phyloP scores from a whole-genome alignment of 2,329 filamentous ascomycete species.

The Rutstroemia sydowiana region DNA sequence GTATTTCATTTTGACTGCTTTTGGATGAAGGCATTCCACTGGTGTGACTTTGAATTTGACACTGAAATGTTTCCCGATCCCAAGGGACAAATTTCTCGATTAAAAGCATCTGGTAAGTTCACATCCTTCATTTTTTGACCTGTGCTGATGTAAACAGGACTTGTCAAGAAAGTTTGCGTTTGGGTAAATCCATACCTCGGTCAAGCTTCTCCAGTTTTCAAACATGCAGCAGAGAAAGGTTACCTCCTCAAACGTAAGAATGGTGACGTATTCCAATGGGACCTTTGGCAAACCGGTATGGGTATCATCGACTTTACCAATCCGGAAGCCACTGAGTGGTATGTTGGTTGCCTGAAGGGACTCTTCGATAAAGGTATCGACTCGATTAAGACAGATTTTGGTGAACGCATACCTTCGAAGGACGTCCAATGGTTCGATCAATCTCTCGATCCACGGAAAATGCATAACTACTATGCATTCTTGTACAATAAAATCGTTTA shows the following conservation, averaged over 20 bases:
- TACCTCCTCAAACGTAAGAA: slow-evolving; percentile 53
- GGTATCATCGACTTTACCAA: slow-evolving; percentile 57
- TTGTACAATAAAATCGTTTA: slow-evolving; percentile 55
- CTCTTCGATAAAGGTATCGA: slow-evolving; percentile 54
- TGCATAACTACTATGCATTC: slow-evolving; percentile 59
- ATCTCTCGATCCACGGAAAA: slow-evolving; percentile 42
- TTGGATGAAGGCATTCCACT: slow-evolving; percentile 57
- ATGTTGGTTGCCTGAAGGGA: slow-evolving; percentile 41
- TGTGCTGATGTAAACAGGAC: slow-evolving; percentile 28
- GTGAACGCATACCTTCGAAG: slow-evolving; percentile 50
- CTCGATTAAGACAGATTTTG: slow-evolving; percentile 57
- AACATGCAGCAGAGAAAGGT: slow-evolving; percentile 46
- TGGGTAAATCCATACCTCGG: slow-evolving; percentile 59
- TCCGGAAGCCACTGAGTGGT: slow-evolving; percentile 50
- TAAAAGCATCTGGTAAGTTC: slow-evolving; percentile 39
- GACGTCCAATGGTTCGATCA: slow-evolving; percentile 48
- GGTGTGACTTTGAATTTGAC: slow-evolving; percentile 57
- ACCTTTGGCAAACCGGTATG: slow-evolving; percentile 59
- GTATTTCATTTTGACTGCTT: slow-evolving; percentile 60
- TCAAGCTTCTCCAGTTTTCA: slow-evolving; percentile 52
- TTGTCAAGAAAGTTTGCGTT: slow-evolving; percentile 41
- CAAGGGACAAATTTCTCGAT: slow-evolving; percentile 42
- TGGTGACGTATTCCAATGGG: slow-evolving; percentile 56
- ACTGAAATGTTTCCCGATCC: slow-evolving; percentile 51
- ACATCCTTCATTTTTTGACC: background rate